Evolutionary conservation across 2,329 filamentous ascomycete species (phyloP).

Genomic region (Hypoxylon sp.): DNA sequence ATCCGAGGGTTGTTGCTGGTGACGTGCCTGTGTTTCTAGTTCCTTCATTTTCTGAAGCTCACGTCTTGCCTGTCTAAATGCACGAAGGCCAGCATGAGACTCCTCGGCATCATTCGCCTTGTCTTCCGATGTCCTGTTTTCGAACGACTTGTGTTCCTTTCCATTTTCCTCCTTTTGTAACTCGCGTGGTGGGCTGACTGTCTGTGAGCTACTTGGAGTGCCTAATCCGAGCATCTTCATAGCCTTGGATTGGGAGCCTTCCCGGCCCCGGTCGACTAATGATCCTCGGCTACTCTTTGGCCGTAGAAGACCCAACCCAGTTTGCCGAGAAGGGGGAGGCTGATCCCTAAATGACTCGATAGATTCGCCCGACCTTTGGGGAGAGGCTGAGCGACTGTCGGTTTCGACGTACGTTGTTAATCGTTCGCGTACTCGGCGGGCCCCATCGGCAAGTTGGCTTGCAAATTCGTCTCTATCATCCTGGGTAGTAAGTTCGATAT

Average conservation of each 20-base stretch:
- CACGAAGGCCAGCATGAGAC: constrained; percentile 67
- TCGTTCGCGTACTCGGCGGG: constrained; percentile 80
- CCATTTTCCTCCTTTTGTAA: constrained; percentile 30
- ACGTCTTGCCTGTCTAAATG: constrained; percentile 71
- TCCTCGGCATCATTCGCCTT: constrained; percentile 44
- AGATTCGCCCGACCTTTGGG: constrained; percentile 56
- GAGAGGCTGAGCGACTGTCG: constrained; percentile 67
- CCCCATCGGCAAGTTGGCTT: constrained; percentile 78
- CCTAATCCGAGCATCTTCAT: constrained; percentile 75
- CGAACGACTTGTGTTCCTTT: constrained; percentile 19
- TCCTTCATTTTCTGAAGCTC: constrained; percentile 72
- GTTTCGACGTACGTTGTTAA: constrained; percentile 78
- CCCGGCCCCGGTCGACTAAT: constrained; percentile 65
- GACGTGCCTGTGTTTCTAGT: constrained; percentile 63
- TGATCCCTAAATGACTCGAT: constrained; percentile 51
- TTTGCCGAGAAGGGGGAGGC: constrained; percentile 60
- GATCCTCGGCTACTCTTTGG: constrained; percentile 78
- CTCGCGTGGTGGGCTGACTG: constrained; percentile 38
- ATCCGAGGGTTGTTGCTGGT: constrained; percentile 53
- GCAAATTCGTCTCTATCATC: constrained; percentile 76
- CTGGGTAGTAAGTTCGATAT: background rate
- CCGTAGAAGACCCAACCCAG: constrained; percentile 75
- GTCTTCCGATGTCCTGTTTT: constrained; percentile 37
- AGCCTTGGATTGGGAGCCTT: constrained; percentile 65
- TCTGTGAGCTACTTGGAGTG: constrained; percentile 55